Evolutionary conservation across 1,284 basidiomycete genomes (phyloP), one percentile per base, ranked within the genome.

Genomic region (Blastosporella zonata): DNA sequence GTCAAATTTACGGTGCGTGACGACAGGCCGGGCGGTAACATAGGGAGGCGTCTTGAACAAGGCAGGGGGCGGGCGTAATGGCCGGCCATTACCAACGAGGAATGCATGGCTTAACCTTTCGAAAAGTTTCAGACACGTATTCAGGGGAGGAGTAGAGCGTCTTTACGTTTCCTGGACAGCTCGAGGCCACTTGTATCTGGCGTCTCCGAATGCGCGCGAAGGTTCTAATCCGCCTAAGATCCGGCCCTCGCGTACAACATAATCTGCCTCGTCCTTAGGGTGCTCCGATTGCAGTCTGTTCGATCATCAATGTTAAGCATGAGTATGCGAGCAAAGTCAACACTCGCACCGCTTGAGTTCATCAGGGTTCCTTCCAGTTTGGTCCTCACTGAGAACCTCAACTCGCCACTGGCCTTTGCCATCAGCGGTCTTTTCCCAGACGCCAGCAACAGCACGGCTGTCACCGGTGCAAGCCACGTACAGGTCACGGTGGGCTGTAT

Each of bases 381-480:
- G 95, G 65, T 99, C 97, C 63, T 97, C 90, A 28, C 82, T 91
- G 51, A 99, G 75, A 17, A 93, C 90, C 64, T 97, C 94, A 17
- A 94, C 89, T 46, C 84, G 80, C 95, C 95, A 98, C 51, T 70
- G 70, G 5, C 83, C 79, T 60, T 82, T 74, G 7, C 71, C 71
- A 42, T 74, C 73, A 43, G 76, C 71, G n/a, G 67, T 59, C 46
- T 69, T 67, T 57, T 91, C 84, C 87, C 92, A 96, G 51, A 93
- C 82, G 22, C 97, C 97, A 10, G 96, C 95, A 2, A 99, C 92
- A 8, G 97, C 97, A 37, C 97, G 82, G 60, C 90, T 90, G 65
- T 99, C 97, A 1, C 97, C 97, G 5, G 94, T 88, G 57, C 87
- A 87, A 1, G 97, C 96, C 31, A 97, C 82, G 60, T 95, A 95